Conservation (phyloP, 495 filamentous ascomycete genomes). For the Penicillium samsonianum region DNA sequence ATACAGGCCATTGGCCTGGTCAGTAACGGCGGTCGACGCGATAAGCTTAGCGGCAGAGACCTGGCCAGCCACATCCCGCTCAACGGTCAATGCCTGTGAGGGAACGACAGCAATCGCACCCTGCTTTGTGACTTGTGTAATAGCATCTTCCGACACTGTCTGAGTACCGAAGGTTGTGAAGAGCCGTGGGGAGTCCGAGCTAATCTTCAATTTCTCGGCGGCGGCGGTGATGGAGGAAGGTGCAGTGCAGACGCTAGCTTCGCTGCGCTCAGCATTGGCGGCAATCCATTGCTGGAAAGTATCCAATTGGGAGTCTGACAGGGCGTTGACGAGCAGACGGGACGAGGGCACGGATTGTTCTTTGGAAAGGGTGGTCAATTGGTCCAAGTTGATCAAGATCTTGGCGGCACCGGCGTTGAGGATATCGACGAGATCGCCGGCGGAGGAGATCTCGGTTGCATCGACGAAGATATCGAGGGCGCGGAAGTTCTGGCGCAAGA, state of each 20-base stretch:
- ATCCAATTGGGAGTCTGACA: constrained; percentile 38
- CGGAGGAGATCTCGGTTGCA: constrained; percentile 64
- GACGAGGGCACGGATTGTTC: constrained; percentile 58
- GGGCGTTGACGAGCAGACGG: constrained; percentile 54
- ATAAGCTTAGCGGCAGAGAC: constrained; percentile 70
- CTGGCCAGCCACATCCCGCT: constrained; percentile 55
- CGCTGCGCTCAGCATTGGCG: constrained; percentile 52
- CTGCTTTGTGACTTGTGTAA: constrained; percentile 54
- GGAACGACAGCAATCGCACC: constrained; percentile 79
- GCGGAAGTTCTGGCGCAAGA: constrained; percentile 67
- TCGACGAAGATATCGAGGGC: constrained; percentile 73
- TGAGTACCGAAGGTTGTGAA: constrained; percentile 37
- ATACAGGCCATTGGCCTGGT: constrained; percentile 79
- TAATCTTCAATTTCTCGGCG: constrained; percentile 42
- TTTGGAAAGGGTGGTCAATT: constrained; percentile 54
- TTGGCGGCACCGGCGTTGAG: constrained; percentile 86
- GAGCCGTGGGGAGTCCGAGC: constrained; percentile 40
- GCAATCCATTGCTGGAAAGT: constrained; percentile 41
- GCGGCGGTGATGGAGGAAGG: constrained; percentile 53
- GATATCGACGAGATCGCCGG: constrained; percentile 72
- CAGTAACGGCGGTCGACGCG: constrained; percentile 68
- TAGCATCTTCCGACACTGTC: constrained; percentile 43
- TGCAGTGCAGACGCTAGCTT: constrained; percentile 54
- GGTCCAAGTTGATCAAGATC: constrained; percentile 75
- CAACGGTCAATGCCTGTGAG: constrained; percentile 65